Evolutionary conservation across 1,139 yeast genomes (phyloP).

Genomic region (Candida glucosophila): DNA sequence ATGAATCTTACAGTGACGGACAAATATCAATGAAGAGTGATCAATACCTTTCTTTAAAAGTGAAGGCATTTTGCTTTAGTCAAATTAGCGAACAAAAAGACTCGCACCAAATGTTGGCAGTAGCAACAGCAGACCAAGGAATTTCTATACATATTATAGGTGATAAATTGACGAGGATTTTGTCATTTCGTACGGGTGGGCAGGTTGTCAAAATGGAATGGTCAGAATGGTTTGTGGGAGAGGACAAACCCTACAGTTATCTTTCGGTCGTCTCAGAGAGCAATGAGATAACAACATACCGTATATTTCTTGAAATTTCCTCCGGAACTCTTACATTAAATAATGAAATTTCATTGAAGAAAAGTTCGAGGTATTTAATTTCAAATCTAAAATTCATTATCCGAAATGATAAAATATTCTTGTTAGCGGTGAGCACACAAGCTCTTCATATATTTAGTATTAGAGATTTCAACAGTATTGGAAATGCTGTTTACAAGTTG

Average conservation of each 20-base stretch:
- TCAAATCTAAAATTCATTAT: slow-evolving; percentile 3
- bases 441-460: slow-evolving; percentile 3
- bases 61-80: too few relatives aligned
- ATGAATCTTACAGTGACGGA: too few relatives aligned
- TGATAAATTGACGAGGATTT: slow-evolving; percentile 6
- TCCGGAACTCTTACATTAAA: too few relatives aligned
- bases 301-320: too few relatives aligned
- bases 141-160: slow-evolving; percentile 14
- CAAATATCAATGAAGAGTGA: too few relatives aligned
- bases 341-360: slow-evolving; percentile 1
- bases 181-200: slow-evolving; percentile 4
- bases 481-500: slow-evolving; percentile 1
- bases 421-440: slow-evolving; percentile 6
- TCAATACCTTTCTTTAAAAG: too few relatives aligned
- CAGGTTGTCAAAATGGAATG: slow-evolving; percentile 13
- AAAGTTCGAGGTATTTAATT: slow-evolving; percentile 5
- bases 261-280: slow-evolving; percentile 10
- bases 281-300: slow-evolving; percentile 11
- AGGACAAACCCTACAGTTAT: slow-evolving; percentile 4
- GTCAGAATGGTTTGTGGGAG: slow-evolving; percentile 13
- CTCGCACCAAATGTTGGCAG: too few relatives aligned
- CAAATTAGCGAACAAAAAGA: too few relatives aligned
- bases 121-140: slow-evolving; percentile 11
- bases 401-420: slow-evolving; percentile 1
- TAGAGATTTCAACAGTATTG: slow-evolving; percentile 1